Evolutionary conservation across 2,329 filamentous ascomycete species (phyloP), one percentile per base, ranked within the genome.

Genomic region (Stemphylium vesicarium): DNA sequence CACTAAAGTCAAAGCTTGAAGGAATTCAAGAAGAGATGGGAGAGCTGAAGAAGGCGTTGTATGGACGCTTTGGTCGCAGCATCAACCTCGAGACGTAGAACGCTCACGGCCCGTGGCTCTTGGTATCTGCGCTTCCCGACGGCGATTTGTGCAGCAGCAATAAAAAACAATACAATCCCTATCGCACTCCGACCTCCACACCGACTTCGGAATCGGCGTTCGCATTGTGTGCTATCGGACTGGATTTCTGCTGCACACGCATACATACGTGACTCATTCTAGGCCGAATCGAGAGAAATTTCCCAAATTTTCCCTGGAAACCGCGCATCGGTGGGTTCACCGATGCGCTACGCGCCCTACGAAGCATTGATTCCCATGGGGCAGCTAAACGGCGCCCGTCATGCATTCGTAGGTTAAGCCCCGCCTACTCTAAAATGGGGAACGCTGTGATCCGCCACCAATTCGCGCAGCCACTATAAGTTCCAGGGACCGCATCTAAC

Each of bases 1-100:
- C 79, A 56, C 79, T 97, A 50, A 92, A 97, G 77, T 90, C 92
- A 47, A 90, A 88, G 71, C 78, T 98, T 35, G 80, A 84, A 50
- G 82, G 82, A 2, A 83, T 96, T 47, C 88, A 88, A 51, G 92
- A 96, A 62, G 91, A 97, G 74, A 93, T 98, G 90, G 85, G 87
- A 59, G 83, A 90, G 75, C 82, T 99, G 62, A 99, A 99, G 82
- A 90, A 96, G 55, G 87, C 91, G 59, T 80, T 99, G 58, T 99
- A 99, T 78, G 93, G 92, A 31, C 87, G 96, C 59, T 99, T 99
- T 78, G 95, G 95, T 51, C 87, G 90, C 76, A 96, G 93, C 75
- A 99, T 99, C 82, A 99, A 99, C 78, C 82, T 98, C 63, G 95
- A 99, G 78, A 91, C 90, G 65, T 95, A 60, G 41, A 29, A 7